Evolutionary conservation across 148 eudicot species (phyloP), one percentile per base, ranked within the genome.

Genomic region (Nepenthes mirabilis): DNA sequence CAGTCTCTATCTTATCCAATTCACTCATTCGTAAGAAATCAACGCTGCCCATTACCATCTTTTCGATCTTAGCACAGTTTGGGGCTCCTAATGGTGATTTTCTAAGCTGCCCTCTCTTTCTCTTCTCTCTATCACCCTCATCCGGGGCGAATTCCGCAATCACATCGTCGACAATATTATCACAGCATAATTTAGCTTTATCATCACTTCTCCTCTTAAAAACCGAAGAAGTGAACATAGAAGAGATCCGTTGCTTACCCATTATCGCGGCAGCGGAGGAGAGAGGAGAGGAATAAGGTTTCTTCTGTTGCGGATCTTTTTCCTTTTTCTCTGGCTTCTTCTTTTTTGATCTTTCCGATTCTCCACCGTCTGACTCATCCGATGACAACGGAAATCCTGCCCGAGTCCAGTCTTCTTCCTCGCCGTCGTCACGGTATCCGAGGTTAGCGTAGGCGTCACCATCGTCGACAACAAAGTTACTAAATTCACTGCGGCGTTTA

Each of bases 141-240:
- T 94, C 91, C 5, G 90, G 88, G 0, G 88, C 90, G 76, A 82
- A 86, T 45, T 89, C 99, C 3, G 95, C 99, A 75, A 94, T 73
- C 9, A 89, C 82, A 76, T 94, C 97, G 57, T 94, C 97, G 57
- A 94, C 91, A 69, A 94, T 78, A 63, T 86, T 89, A 63, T 84
- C 99, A 65, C 62, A 72, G 37, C 76, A 57, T 58, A 74, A 47
- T 8, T 70, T 78, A 33, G 43, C 65, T 53, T 59, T 72, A n/a
- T 70, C 85, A n/a, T 81, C 81, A 52, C 33, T 71, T 37, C 68
- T 77, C 72, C 81, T 83, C 82, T 81, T 89, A 57, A 82, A 82
- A 63, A 83, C 91, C 0, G 82, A 70, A 55, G 88, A 72, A 40
- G 89, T 89, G 52, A 84, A 89, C 97, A 94, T 77, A 49, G 68